Percentiles rank a stretch among this genome's conserved stretches.
These are phyloP conservation scores for Komagataella mondaviorum DNA, from an alignment of 805 yeast species.

Conservation along the genomic window DNA sequence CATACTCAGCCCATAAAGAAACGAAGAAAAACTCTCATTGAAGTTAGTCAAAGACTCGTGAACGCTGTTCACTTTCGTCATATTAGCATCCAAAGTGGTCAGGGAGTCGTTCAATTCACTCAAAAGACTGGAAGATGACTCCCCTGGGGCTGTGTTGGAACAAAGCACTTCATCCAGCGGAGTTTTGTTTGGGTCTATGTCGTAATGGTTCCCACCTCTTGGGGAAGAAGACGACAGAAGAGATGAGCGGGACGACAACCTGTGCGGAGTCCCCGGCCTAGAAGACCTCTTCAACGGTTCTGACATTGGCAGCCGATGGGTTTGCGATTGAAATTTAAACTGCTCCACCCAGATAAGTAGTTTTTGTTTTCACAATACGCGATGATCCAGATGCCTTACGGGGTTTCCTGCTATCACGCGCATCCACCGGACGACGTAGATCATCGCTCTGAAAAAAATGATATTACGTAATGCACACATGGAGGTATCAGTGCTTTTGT, in stretches of 20 bases:
- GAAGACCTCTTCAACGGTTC: background rate
- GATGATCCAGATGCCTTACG: background rate
- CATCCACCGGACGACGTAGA: background rate
- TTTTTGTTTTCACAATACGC: background rate
- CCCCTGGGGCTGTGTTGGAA: background rate
- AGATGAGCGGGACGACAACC: background rate
- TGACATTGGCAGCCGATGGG: background rate
- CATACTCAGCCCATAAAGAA: constrained; percentile 67
- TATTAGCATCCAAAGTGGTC: constrained; percentile 42
- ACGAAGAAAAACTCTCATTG: constrained; percentile 69
- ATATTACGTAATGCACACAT: background rate
- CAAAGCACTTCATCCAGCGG: constrained; percentile 26
- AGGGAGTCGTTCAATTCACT: constrained; percentile 33
- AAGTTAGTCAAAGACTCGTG: constrained; percentile 52
- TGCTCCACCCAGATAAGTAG: background rate
- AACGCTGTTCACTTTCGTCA: constrained; percentile 40
- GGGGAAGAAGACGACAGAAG: constrained; percentile 8
- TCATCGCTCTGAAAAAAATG: background rate
- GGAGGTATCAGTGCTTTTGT: background rate
- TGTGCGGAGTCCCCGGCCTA: background rate
- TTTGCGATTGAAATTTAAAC: background rate
- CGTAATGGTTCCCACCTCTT: constrained; percentile 32
- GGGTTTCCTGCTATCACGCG: background rate
- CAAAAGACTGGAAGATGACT: constrained; percentile 19
- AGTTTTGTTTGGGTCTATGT: constrained; percentile 22